A percentile compares a stretch with the other conserved stretches of the same genome.
Evolutionary conservation across 345 rosid genomes (phyloP).

Genomic region (Moricandia moricandioides): DNA sequence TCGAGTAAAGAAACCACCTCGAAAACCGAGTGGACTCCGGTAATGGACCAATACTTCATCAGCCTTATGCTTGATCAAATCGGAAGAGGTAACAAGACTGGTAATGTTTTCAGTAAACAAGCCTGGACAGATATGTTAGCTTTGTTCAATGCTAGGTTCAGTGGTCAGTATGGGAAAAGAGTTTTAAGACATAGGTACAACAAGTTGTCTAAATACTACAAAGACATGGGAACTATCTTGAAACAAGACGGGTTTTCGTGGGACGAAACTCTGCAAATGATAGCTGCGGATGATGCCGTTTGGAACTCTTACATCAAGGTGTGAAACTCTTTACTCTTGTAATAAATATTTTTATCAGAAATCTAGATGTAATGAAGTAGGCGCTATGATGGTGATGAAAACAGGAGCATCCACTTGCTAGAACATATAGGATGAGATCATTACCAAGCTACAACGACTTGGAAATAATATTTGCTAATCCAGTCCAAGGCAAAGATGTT

Average conservation of each 20-base stretch:
- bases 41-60: constrained; percentile 71
- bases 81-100: constrained; percentile 63
- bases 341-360: constrained; percentile 5
- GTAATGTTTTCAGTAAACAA: constrained; percentile 62
- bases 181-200: constrained; percentile 74
- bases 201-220: constrained; percentile 66
- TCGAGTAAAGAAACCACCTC: constrained; percentile 48
- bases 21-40: constrained; percentile 71
- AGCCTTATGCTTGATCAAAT: constrained; percentile 80
- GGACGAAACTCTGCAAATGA: constrained; percentile 61
- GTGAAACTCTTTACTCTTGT: not conserved
- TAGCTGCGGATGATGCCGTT: constrained; percentile 54
- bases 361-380: constrained; percentile 8
- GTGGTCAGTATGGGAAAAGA: constrained; percentile 69
- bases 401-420: constrained; percentile 63
- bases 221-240: constrained; percentile 50
- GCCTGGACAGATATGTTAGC: constrained; percentile 83
- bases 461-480: constrained; percentile 53
- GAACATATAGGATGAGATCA: constrained; percentile 61
- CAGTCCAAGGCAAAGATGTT: constrained; percentile 42
- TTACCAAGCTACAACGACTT: constrained; percentile 68
- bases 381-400: not conserved
- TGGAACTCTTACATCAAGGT: constrained; percentile 81
- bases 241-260: constrained; percentile 66
- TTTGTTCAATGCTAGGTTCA: constrained; percentile 63